Conservation (phyloP, 192 early-diverging fungal genomes). For the Coemansia sp. region DNA sequence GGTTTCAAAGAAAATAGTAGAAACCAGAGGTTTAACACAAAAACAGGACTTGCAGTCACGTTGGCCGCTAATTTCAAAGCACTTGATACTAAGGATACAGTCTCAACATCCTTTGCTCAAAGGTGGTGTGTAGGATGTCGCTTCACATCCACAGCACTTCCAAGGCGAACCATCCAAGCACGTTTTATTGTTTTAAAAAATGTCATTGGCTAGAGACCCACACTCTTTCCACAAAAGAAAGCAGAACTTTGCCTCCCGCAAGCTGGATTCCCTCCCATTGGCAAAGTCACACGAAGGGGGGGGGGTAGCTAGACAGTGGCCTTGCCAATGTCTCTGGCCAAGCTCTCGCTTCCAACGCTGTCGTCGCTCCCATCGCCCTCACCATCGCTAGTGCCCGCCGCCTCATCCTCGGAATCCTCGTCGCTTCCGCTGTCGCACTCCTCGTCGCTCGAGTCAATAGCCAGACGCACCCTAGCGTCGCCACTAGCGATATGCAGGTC, state of each 20-base stretch:
- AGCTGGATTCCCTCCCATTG: too few relatives aligned
- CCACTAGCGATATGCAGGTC: slow-evolving; percentile 45
- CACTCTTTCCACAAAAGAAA: neutral
- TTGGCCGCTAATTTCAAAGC: too few relatives aligned
- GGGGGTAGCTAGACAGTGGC: neutral
- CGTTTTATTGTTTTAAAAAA: neutral
- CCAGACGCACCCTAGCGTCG: slow-evolving; percentile 26
- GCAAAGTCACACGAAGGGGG: neutral
- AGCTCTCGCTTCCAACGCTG: slow-evolving; percentile 1
- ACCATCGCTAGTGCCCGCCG: neutral
- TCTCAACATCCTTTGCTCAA: neutral
- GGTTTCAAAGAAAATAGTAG: too few relatives aligned
- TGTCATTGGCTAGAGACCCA: neutral
- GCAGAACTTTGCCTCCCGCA: neutral
- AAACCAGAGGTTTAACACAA: too few relatives aligned
- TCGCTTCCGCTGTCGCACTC: slow-evolving; percentile 15
- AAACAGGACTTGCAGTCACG: too few relatives aligned
- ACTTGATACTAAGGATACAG: neutral
- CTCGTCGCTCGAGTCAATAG: slow-evolving; percentile 35
- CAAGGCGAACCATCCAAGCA: too few relatives aligned
- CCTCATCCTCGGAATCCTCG: neutral
- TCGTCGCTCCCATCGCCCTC: neutral
- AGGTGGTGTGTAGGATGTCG: neutral
- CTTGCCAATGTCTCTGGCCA: slow-evolving; percentile 11
- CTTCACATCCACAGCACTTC: too few relatives aligned